Percentiles rank a stretch among this genome's conserved stretches.
These are phyloP conservation scores for Centaurea solstitialis DNA, from an alignment of 129 eudicot genomes.

Conservation along the genomic window DNA sequence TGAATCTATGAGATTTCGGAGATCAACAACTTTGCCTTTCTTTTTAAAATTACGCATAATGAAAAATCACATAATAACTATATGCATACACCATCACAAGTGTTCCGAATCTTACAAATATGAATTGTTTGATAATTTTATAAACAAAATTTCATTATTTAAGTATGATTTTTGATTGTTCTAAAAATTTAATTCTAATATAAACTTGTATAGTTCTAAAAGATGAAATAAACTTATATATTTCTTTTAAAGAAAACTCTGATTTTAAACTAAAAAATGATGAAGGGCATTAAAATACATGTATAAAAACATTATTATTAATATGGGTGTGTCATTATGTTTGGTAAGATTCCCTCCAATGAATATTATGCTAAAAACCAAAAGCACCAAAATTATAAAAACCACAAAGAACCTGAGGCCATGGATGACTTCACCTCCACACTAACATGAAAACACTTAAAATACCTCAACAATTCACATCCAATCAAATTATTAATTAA, in stretches of 20 bases:
- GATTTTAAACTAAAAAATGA: background rate
- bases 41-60: background rate
- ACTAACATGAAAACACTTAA: background rate
- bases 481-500: background rate
- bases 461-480: background rate
- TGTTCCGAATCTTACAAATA: background rate
- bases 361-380: slow-evolving; percentile 34
- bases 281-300: background rate
- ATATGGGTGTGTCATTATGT: slow-evolving; percentile 28
- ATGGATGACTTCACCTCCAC: slow-evolving; percentile 28
- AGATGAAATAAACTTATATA: background rate
- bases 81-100: background rate
- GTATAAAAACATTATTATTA: slow-evolving; percentile 8
- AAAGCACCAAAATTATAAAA: slow-evolving; percentile 20
- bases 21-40: background rate
- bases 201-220: background rate
- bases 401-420: slow-evolving; percentile 11
- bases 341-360: slow-evolving; percentile 40
- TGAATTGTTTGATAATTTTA: background rate
- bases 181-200: background rate
- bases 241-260: background rate
- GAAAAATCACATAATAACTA: background rate
- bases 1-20: background rate
- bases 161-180: too few relatives aligned
- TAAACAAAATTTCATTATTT: background rate